Evolutionary conservation across 805 yeast species (phyloP), one percentile per base, ranked within the genome.

Genomic region (Yamadazyma paraphyllophila): DNA sequence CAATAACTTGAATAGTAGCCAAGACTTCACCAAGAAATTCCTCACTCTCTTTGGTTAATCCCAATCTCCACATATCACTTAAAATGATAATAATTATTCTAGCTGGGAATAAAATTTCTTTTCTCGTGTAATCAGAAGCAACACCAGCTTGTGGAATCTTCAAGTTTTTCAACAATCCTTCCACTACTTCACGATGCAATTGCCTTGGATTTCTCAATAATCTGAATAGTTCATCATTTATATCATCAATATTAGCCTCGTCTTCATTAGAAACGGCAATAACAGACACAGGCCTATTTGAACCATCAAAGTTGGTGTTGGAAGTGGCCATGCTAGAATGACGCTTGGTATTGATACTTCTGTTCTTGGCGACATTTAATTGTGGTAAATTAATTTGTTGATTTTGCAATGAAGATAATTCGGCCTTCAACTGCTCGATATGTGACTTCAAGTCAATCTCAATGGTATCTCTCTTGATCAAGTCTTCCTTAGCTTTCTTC

Each of bases 31-130:
- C 97, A 50, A 94, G 71, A 61, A 94, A 87, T 46, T 82, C 83
- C 71, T 94, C 98, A 61, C 92, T 83, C 65, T 92, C 97, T 54
- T 85, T 82, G 12, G 97, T 89, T 58, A 90, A 78, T 2, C 98
- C 98, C 39, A 92, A 75, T 67, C 98, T 80, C 99, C 99, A 94
- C 98, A 94, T 90, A 65, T 94, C 99, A 58, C 95, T 84, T 52
- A 92, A 74, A 29, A 92, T 85, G 53, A 94, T 85, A 59, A 94
- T 92, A 59, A 94, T 82, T 53, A 94, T 88, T 73, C 97, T 82
- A 1, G 97, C 94, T 24, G 99, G 99, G 82, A 90, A 94, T 44
- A 94, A 74, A 9, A 92, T 96, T 63, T 94, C 98, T 60, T 90
- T 89, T 61, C 88, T 80, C 12, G 91, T 82, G 52, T 89, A 73